phyloP scores from a whole-genome alignment of 768 basidiomycete species.

The Gyrodon lividus region DNA sequence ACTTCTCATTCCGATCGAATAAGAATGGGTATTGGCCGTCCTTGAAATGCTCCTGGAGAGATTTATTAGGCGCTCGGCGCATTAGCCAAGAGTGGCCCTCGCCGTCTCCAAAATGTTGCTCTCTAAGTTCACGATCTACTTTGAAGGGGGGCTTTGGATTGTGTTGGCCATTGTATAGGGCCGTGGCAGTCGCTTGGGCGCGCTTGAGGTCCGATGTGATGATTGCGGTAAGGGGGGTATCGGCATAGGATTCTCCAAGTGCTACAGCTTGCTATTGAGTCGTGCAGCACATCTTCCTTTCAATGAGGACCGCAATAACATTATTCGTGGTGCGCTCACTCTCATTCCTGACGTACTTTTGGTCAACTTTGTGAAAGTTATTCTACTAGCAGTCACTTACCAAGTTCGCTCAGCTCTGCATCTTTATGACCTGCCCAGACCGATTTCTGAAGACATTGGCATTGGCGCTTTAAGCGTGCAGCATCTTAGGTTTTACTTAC shows the following conservation, averaged over 20 bases:
- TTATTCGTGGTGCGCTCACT: slow-evolving; percentile 31
- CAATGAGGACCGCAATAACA: neutral
- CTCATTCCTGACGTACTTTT: slow-evolving; percentile 47
- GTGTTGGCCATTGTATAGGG: slow-evolving; percentile 48
- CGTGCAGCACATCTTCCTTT: neutral
- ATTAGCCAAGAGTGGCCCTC: slow-evolving; percentile 57
- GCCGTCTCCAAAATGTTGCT: slow-evolving; percentile 68
- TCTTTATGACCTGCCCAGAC: slow-evolving; percentile 80
- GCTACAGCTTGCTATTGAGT: slow-evolving; percentile 60
- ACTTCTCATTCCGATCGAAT: slow-evolving; percentile 46
- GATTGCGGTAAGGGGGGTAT: slow-evolving; percentile 50
- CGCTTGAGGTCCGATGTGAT: slow-evolving; percentile 68
- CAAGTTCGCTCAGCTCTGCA: slow-evolving; percentile 72
- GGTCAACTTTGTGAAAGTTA: slow-evolving; percentile 1
- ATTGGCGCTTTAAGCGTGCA: neutral
- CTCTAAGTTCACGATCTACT: slow-evolving; percentile 54
- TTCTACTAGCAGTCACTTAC: slow-evolving; percentile 36
- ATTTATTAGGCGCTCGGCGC: slow-evolving; percentile 26
- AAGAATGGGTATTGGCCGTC: slow-evolving; percentile 53
- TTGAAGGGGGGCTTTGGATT: slow-evolving; percentile 46
- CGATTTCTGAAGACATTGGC: slow-evolving; percentile 31
- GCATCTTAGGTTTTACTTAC: slow-evolving; percentile 36
- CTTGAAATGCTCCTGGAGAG: slow-evolving; percentile 47
- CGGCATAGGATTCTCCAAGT: slow-evolving; percentile 52
- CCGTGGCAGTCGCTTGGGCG: slow-evolving; percentile 59